Evolutionary conservation across 495 filamentous ascomycete species (phyloP), one percentile per base, ranked within the genome.

Genomic region (Terfezia claveryi): DNA sequence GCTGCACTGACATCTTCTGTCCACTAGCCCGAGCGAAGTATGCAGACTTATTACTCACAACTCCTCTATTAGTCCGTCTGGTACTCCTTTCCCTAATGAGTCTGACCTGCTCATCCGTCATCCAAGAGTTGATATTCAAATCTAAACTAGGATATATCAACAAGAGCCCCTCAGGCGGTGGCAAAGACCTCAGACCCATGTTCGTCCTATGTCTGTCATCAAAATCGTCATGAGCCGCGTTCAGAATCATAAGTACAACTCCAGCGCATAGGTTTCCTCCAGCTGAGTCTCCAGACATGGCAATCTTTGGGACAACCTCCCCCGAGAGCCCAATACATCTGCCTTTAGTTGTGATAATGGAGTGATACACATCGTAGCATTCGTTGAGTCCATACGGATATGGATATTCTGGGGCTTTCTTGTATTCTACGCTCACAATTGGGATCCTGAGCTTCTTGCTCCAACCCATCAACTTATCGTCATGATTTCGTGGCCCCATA

Each of bases 81-180:
- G 76, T 78, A 54, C 78, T 74, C 44, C 84, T 80, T 56, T 94
- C 87, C 58, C 88, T 81, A 54, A 98, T 94, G 41, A 96, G 69
- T 0, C 84, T 74, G 85, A 95, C 91, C 64, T 96, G 88, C 65
- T 96, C 91, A 61, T 98, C 92, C 0, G 82, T 86, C 87, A 98
- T 95, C 91, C 91, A 98, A 61, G 86, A 95, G n/a, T 84, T 83
- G 52, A 96, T 94, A 64, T 87, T 94, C 79, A 96, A 82, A 62
- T 94, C 92, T 55, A 98, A 71, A 0, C 78, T 78, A 1, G 91
- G 91, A 63, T 98, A 98, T 32, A 92, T 79, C 41, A 95, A 72
- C 1, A 96, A 73, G 10, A 95, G 62, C 0, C 87, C 92, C 59
- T 80, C 82, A 0, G 91, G 91, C 4, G 78, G 64, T 2, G 91